phyloP scores from a whole-genome alignment of 345 rosid species.

The Arabidopsis suecica region DNA sequence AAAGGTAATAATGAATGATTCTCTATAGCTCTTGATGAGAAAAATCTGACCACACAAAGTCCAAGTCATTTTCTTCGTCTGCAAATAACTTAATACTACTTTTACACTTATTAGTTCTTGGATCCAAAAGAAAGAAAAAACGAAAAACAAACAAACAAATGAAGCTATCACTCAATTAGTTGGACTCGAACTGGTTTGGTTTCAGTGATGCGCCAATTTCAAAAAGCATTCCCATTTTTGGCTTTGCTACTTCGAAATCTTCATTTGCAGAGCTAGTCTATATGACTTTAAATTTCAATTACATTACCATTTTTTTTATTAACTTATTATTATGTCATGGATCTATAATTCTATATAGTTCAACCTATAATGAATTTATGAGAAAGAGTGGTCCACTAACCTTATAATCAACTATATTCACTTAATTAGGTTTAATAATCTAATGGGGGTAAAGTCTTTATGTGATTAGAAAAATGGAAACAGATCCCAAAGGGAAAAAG shows the following conservation, averaged over 20 bases:
- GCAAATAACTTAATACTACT: not conserved
- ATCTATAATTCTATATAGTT: not conserved
- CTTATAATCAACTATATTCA: too few species aligned
- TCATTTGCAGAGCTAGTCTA: not conserved
- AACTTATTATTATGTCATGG: not conserved
- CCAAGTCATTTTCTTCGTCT: conserved; percentile 22
- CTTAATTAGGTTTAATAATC: not conserved
- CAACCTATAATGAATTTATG: too few species aligned
- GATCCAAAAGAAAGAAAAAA: not conserved
- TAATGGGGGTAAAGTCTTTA: not conserved
- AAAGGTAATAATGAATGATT: conserved; percentile 3
- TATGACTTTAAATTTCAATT: not conserved
- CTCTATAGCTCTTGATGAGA: conserved; percentile 4
- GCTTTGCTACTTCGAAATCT: conserved; percentile 28
- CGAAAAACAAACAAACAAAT: not conserved
- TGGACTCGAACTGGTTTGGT: conserved; percentile 29
- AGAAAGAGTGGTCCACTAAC: too few species aligned
- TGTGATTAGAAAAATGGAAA: conserved; percentile 23
- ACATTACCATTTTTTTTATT: not conserved
- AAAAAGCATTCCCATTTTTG: conserved; percentile 30
- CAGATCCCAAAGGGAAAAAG: conserved; percentile 33
- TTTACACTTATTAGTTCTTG: not conserved
- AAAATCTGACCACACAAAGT: conserved; percentile 12
- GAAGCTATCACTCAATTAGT: conserved; percentile 19
- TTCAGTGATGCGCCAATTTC: conserved; percentile 19